Evolutionary conservation across 169 alveolate genomes (phyloP).

Genomic region (Plasmodium knowlesi): DNA sequence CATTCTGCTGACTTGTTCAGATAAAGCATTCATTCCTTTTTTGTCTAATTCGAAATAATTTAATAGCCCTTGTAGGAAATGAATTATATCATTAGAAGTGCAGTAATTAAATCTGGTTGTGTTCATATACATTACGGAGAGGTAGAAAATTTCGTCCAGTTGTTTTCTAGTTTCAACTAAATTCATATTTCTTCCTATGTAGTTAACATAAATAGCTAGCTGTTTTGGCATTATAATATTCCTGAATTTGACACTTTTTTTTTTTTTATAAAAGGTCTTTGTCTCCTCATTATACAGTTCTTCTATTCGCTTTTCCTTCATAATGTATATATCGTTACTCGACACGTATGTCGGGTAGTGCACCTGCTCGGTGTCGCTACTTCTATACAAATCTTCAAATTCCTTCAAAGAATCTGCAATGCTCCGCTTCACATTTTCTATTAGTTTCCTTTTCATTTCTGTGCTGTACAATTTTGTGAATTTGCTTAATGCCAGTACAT

Average conservation of each 20-base stretch:
- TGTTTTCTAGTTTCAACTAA: conserved; percentile 8
- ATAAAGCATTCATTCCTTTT: neutral
- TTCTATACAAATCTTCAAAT: neutral
- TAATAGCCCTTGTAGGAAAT: conserved; percentile 52
- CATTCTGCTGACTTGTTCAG: conserved; percentile 18
- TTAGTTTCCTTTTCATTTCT: conserved; percentile 41
- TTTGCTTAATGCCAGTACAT: conserved; percentile 45
- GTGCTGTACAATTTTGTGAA: conserved; percentile 34
- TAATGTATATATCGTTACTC: conserved; percentile 60
- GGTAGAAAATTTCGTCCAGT: conserved; percentile 4
- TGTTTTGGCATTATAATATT: conserved; percentile 70
- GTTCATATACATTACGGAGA: conserved; percentile 20
- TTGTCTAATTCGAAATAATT: conserved; percentile 7
- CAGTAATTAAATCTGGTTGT: conserved; percentile 41
- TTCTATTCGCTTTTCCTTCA: conserved; percentile 26
- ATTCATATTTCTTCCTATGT: conserved; percentile 59
- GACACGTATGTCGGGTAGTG: conserved; percentile 7
- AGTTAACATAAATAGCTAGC: conserved; percentile 37
- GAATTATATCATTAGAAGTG: conserved; percentile 57
- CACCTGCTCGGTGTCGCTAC: neutral
- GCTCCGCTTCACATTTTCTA: conserved; percentile 26
- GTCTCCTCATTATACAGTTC: conserved; percentile 60
- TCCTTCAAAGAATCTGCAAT: conserved; percentile 17
- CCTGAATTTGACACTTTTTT: conserved; percentile 18
- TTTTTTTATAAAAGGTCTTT: conserved; percentile 36